Evolutionary conservation across 2,329 filamentous ascomycete species (phyloP), one percentile per base, ranked within the genome.

Genomic region (Exophiala lecanii-corni): DNA sequence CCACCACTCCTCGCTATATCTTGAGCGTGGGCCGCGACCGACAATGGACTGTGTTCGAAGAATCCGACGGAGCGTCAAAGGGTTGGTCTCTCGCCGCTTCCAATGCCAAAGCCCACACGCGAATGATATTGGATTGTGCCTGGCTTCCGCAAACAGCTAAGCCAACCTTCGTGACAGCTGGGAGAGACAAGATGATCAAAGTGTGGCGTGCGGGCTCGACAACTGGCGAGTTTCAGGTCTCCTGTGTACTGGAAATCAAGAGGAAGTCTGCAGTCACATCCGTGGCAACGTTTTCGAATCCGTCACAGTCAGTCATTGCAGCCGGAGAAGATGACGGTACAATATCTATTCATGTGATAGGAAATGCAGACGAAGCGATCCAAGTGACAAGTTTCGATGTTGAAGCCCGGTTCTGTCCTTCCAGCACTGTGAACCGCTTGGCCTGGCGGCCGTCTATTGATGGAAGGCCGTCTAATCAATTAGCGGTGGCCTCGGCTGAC

Each of bases 1-100:
- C 26, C 5, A 59, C 65, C 0, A 83, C 91, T 55, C 86, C 92
- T 60, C 62, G 62, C 7, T 82, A 79, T 48, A 73, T 98, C 12
- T 73, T 98, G 2, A 96, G 88, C 50, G 91, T 96, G 1, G 91
- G 92, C 2, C 74, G 92, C 47, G 92, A 98, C 64, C 75, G 92
- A 9, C 87, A 94, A 64, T 98, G 91, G 89, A 82, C 81, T 0
- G 71, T 97, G 1, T 98, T 91, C 61, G 68, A 78, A 55, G 72
- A 79, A 28, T 37, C 42, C 21, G 33, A 20, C 4, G 56, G 62
- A 17, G 59, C 59, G 3, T 39, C 48, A 12, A 60, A 59, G 4
- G 60, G 59, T 10, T 96, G 85, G 57, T 66, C 62, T 17, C 69
- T 83, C 2, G 62, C 78, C 28, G 71, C 81, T 49, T 71, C 76